Base-by-base conservation (phyloP, 352 stramenopile genomes). In the Globisporangium heterothallicum region DNA sequence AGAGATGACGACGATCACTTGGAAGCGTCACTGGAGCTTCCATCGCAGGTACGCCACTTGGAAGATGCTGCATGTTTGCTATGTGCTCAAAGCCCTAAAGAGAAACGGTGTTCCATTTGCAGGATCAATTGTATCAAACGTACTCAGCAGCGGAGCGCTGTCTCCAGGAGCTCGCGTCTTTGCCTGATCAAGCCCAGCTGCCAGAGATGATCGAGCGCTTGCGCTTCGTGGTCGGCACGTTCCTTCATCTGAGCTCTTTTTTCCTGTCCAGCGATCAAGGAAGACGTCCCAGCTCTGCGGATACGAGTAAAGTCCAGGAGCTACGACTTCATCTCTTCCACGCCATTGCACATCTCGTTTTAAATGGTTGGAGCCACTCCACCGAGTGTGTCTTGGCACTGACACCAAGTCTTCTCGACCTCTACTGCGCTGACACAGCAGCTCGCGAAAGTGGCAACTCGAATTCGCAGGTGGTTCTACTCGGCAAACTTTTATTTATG, bases 401-500 rank as follows among this genome's bases (percentile, higher is more conserved):
- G 13, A 54, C 68, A 0, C 74, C 77, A 14, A 60, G 27, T 13
- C 56, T 82, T 19, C 52, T 86, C 6, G 56, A 74, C 22, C 32
- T 89, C 13, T 84, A 68, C 34, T 22, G 35, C 12, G 29, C 18
- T 21, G 32, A 29, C 4, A 26, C 32, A 38, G 32, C 32, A 5
- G 32, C 13, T 12, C 44, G 48, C 16, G 35, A 26, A 0, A 44
- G 56, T 10, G 52, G 58, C 10, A 30, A 52, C n/a, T 38, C 45
- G 6, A 49, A 9, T 3, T 19, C 46, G 3, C 59, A 68, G 6
- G 35, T 83, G 0, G 50, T 72, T 6, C 58, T 58, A 14, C 42
- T 87, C 1, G 69, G 68, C 4, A 92, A 92, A 46, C 59, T 61
- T 13, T 63, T 90, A 4, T 92, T 92, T 47, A 63, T 88, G 26